Conservation (phyloP, 2,329 filamentous ascomycete genomes). For the Fusarium udum region DNA sequence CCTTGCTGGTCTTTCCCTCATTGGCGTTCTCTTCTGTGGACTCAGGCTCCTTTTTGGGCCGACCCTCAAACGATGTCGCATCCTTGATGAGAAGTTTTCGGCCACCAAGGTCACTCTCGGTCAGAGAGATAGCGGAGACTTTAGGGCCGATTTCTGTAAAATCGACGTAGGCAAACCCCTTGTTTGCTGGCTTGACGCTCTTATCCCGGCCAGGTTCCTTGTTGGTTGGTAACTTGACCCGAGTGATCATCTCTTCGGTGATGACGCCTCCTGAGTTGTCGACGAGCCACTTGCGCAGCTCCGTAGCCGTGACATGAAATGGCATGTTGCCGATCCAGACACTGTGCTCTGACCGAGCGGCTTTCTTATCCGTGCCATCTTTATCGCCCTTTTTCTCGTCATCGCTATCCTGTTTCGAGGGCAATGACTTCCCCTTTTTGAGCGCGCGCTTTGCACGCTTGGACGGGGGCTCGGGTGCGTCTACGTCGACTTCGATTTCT, state of each 20-base stretch:
- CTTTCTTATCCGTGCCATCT: slow-evolving; percentile 52
- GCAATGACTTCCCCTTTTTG: slow-evolving; percentile 79
- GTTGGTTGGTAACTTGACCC: slow-evolving; percentile 79
- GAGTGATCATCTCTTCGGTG: slow-evolving; percentile 77
- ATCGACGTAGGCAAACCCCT: slow-evolving; percentile 96
- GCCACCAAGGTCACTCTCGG: slow-evolving; percentile 81
- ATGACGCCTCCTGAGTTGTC: slow-evolving; percentile 74
- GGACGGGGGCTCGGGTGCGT: slow-evolving; percentile 90
- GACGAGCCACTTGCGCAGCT: slow-evolving; percentile 83
- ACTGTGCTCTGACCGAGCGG: slow-evolving; percentile 78
- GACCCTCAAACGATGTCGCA: slow-evolving; percentile 87
- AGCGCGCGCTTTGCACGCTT: slow-evolving; percentile 91
- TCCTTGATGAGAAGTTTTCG: slow-evolving; percentile 93
- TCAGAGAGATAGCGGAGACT: slow-evolving; percentile 81
- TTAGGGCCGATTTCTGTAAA: slow-evolving; percentile 77
- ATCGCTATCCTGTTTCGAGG: slow-evolving; percentile 52
- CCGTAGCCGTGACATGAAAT: slow-evolving; percentile 79
- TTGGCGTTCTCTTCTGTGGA: slow-evolving; percentile 39
- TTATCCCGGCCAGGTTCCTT: slow-evolving; percentile 57
- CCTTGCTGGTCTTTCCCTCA: slow-evolving; percentile 48
- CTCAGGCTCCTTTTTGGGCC: slow-evolving; percentile 73
- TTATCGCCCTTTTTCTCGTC: slow-evolving; percentile 46
- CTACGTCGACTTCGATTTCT: slow-evolving; percentile 89
- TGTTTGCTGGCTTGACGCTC: slow-evolving; percentile 66
- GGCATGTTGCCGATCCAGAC: slow-evolving; percentile 97